A percentile compares a stretch with the other conserved stretches of the same genome.
phyloP scores from a whole-genome alignment of 1,284 basidiomycete species.

The Bjerkandera adusta region DNA sequence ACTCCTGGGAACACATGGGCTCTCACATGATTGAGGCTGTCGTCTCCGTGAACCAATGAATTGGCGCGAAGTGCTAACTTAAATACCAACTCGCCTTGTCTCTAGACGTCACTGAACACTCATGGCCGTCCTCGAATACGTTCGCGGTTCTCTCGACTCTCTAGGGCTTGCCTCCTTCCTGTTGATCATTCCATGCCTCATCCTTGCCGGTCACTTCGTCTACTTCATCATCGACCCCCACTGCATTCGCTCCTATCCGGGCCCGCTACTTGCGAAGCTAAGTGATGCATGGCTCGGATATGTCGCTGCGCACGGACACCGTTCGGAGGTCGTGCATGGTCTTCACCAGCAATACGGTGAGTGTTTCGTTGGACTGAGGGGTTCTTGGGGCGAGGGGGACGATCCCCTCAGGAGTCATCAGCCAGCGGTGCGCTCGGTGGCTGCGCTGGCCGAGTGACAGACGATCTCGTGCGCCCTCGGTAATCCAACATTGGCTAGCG shows the following conservation, averaged over 20 bases:
- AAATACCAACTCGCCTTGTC: conserved; percentile 3
- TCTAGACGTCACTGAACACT: not conserved
- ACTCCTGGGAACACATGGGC: not conserved
- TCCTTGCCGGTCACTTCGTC: conserved; percentile 50
- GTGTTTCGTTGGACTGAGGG: too few relatives aligned
- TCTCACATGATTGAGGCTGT: not conserved
- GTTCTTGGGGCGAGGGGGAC: too few relatives aligned
- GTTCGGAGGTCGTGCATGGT: conserved; percentile 75
- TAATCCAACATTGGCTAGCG: too few relatives aligned
- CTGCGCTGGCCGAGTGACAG: too few relatives aligned
- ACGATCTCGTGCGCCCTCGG: too few relatives aligned
- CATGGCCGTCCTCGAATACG: conserved; percentile 16
- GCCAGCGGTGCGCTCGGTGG: too few relatives aligned
- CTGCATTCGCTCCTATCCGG: conserved; percentile 61
- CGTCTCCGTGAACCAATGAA: not conserved
- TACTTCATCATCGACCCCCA: conserved; percentile 61
- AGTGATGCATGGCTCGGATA: conserved; percentile 78
- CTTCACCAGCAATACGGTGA: conserved; percentile 77
- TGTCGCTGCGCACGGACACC: conserved; percentile 64
- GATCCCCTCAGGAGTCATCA: too few relatives aligned
- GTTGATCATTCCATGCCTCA: conserved; percentile 23
- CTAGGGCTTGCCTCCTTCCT: conserved; percentile 21
- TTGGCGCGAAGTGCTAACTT: not conserved
- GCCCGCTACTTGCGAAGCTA: conserved; percentile 75
- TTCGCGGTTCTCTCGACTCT: conserved; percentile 8